These are phyloP conservation scores for Scheffersomyces stipitis DNA, from an alignment of 805 yeast species.

Conservation along the genomic window DNA sequence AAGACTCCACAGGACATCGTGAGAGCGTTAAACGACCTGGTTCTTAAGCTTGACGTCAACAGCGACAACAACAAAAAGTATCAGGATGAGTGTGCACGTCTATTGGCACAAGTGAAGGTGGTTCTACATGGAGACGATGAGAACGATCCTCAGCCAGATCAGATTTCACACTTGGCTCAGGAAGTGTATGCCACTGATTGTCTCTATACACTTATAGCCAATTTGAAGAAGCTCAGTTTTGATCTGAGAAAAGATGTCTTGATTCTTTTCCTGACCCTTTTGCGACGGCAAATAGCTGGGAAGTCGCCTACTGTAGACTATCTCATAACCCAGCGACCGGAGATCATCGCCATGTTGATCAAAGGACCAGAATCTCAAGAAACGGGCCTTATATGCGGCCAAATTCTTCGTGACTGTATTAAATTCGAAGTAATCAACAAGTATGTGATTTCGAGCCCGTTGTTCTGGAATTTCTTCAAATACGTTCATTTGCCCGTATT, in stretches of 20 bases:
- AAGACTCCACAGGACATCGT: constrained; percentile 87
- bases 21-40: constrained; percentile 70
- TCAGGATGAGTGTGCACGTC: constrained; percentile 75
- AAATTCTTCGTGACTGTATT: constrained; percentile 80
- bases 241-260: constrained; percentile 87
- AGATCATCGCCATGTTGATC: constrained; percentile 60
- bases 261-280: constrained; percentile 67
- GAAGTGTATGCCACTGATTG: constrained; percentile 76
- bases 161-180: constrained; percentile 70
- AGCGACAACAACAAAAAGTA: constrained; percentile 41
- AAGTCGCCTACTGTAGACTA: constrained; percentile 88
- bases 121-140: constrained; percentile 71
- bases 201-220: constrained; percentile 57
- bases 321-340: constrained; percentile 59
- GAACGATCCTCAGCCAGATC: constrained; percentile 67
- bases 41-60: constrained; percentile 55
- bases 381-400: constrained; percentile 70
- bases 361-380: constrained; percentile 75
- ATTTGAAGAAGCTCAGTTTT: constrained; percentile 72
- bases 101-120: constrained; percentile 61
- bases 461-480: constrained; percentile 80
- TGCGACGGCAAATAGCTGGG: constrained; percentile 74
- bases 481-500: constrained; percentile 76
- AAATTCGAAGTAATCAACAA: constrained; percentile 70
- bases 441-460: constrained; percentile 56